Base-by-base conservation (phyloP, 495 filamentous ascomycete genomes). In the Pseudomonodictys pantanalensis region DNA sequence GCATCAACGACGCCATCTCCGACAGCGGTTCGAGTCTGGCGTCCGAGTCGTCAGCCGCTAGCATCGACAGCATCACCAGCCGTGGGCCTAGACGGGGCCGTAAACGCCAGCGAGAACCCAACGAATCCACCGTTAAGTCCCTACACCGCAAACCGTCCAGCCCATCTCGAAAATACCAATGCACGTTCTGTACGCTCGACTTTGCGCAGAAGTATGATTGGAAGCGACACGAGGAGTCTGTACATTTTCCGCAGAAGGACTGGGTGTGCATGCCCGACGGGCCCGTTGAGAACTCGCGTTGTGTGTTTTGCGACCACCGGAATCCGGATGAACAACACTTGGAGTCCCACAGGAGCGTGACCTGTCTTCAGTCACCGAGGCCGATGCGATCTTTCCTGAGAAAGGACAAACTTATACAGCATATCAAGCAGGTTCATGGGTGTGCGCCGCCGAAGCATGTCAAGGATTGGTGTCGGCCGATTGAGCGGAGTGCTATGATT, bases 171-270 rank as follows among this genome's bases (percentile, higher is more conserved):
- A 61, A 49, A 42, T 65, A 51, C 41, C 62, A 65, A 41, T 65
- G 62, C 20, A 64, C 51, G 3, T 60, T 68, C 43, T 68, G 65
- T 28, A 12, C 54, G 5, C n/a, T 35, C 1, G 60, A 64, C 29
- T 68, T 68, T 28, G 25, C 29, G 2, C 51, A 63, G 29, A 68
- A 64, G 43, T 60, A 64, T 29, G 65, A 64, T 28, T 68, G 65
- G 60, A 29, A 32, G 15, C 39, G 65, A 7, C 65, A 68, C 52
- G 65, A 68, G 45, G 65, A 68, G 33, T 68, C 65, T 7, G 60
- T 60, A 22, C 65, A 68, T 43, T 56, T 68, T 20, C 60, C 60
- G 4, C 65, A 68, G 32, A 41, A 56, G 44, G 56, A 64, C 20
- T 68, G 65, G 65, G 49, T 68, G 10, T 59, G 56, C 22, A 56